Conservation (phyloP, 768 basidiomycete genomes). For the Psilocybe cyanescens region DNA sequence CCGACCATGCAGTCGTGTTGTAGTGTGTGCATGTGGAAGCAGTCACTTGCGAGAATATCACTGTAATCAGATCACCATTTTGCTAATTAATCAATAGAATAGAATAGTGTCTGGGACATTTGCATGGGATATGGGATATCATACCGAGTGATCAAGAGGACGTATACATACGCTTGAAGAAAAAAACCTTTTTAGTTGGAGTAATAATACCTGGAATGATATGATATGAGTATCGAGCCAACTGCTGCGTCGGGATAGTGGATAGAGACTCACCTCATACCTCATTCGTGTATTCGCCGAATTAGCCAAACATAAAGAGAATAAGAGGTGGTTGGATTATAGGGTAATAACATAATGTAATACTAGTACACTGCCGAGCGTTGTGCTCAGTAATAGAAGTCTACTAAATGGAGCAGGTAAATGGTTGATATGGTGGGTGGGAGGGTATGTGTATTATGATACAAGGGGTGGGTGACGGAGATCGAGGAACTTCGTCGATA, state of each 20-base stretch:
- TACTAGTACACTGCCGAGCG: neutral
- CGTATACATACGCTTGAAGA: too few relatives aligned
- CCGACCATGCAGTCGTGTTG: neutral
- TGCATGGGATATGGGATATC: too few relatives aligned
- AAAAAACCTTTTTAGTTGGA: too few relatives aligned
- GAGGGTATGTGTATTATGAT: too few relatives aligned
- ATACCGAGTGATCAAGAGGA: too few relatives aligned
- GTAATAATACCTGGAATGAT: too few relatives aligned
- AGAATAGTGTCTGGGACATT: neutral
- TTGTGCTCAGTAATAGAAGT: neutral
- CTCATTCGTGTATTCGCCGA: neutral
- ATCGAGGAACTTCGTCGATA: neutral
- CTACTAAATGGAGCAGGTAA: neutral
- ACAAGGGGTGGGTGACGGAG: neutral
- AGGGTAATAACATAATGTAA: neutral
- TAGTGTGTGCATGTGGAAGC: neutral
- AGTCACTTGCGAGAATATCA: neutral
- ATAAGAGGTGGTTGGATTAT: conserved; percentile 1
- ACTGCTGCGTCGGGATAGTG: too few relatives aligned
- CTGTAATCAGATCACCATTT: neutral
- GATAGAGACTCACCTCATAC: too few relatives aligned
- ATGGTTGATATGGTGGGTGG: too few relatives aligned
- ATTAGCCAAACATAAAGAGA: neutral
- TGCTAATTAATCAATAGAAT: too few relatives aligned
- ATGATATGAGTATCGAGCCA: too few relatives aligned